Conservation (phyloP, 805 yeast genomes). For the Phaffomyces thermotolerans region DNA sequence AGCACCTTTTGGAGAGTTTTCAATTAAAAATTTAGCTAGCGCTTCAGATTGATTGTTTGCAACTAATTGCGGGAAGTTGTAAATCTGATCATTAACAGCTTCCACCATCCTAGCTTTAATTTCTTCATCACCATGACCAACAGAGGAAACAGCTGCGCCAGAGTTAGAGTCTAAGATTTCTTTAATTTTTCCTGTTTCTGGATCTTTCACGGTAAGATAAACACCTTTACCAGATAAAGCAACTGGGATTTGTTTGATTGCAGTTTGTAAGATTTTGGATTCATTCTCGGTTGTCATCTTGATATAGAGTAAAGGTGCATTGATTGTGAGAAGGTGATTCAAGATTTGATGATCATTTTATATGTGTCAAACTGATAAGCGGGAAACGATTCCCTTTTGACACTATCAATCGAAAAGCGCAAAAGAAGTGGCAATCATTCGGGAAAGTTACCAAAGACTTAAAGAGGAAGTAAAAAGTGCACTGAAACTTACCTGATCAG, state of each 20-base stretch:
- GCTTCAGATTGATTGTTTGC: slow-evolving; percentile 34
- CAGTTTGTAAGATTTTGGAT: slow-evolving; percentile 26
- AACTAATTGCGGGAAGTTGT: slow-evolving; percentile 28
- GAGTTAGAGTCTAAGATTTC: slow-evolving; percentile 37
- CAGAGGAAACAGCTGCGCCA: slow-evolving; percentile 46
- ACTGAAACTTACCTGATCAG: background rate
- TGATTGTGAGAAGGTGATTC: background rate
- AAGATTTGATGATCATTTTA: background rate
- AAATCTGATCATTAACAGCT: slow-evolving; percentile 31
- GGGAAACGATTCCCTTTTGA: slow-evolving; percentile 1
- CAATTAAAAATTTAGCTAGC: slow-evolving; percentile 36
- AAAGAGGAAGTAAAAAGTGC: background rate
- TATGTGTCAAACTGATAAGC: slow-evolving; percentile 2
- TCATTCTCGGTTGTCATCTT: slow-evolving; percentile 9
- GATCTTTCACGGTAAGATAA: slow-evolving; percentile 30
- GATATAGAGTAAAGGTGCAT: background rate
- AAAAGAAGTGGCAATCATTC: too few relatives aligned
- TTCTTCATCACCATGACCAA: slow-evolving; percentile 39
- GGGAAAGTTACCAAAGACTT: too few relatives aligned
- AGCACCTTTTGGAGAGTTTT: slow-evolving; percentile 36
- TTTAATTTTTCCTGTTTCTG: slow-evolving; percentile 27
- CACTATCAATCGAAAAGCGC: background rate
- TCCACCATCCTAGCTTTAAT: slow-evolving; percentile 32
- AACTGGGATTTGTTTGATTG: slow-evolving; percentile 25
- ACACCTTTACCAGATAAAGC: slow-evolving; percentile 34